Conservation (phyloP, 257 asterid genomes). For the Paraleonurus japonicus region DNA sequence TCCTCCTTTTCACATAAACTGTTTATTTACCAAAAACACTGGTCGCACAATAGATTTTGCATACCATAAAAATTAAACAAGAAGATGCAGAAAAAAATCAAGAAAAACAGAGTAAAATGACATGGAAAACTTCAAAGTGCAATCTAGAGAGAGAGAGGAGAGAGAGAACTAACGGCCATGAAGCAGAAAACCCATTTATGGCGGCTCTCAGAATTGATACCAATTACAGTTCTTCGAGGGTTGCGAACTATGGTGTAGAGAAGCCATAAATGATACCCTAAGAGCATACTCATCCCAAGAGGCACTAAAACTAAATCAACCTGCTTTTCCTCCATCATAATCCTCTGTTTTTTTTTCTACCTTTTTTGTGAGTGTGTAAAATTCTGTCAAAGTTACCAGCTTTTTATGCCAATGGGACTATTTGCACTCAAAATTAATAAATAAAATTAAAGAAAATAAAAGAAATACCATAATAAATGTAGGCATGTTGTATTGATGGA, state of each 20-base stretch:
- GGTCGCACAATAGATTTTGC: too few species aligned
- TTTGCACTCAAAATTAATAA: too few species aligned
- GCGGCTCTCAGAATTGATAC: constrained; percentile 71
- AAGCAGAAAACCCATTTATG: constrained; percentile 66
- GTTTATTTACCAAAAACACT: too few species aligned
- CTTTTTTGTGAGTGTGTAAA: not conserved
- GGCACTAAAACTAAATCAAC: constrained; percentile 72
- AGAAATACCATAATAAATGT: too few species aligned
- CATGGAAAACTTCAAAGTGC: not conserved
- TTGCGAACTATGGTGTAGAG: constrained; percentile 38
- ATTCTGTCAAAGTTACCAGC: too few species aligned
- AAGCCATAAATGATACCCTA: constrained; percentile 71
- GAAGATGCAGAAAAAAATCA: not conserved
- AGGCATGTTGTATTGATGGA: too few species aligned
- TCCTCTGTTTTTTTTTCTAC: not conserved
- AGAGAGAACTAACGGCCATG: constrained; percentile 59
- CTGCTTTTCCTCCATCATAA: constrained; percentile 50
- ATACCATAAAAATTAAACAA: too few species aligned
- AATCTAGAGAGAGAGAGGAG: too few species aligned
- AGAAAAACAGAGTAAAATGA: not conserved
- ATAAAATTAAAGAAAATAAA: too few species aligned
- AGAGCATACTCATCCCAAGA: constrained; percentile 50
- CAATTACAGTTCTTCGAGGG: constrained; percentile 68
- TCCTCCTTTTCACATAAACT: too few species aligned
- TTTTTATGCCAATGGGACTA: too few species aligned